Percentiles rank a stretch among this genome's conserved stretches.
phyloP scores from a whole-genome alignment of 306 rosid genomes.

The cucumber (Cucumis sativus) region Cucumber_9930_V3 NC_026657.2:7846001-7846500 shows the following conservation, averaged over 20 bases:
- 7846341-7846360: conserved; percentile 33
- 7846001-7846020: conserved; percentile 88
- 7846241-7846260: conserved; percentile 77
- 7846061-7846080: conserved; percentile 65
- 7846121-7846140: conserved; percentile 37
- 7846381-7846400: conserved; percentile 17
- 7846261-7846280: conserved; percentile 77
- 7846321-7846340: conserved; percentile 37
- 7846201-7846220: conserved; percentile 84
- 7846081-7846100: conserved; percentile 71
- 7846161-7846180: conserved; percentile 16
- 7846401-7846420: not conserved
- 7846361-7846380: conserved; percentile 13
- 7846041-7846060: conserved; percentile 70
- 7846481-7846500: not conserved
- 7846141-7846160: conserved; percentile 12
- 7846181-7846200: conserved; percentile 48
- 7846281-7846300: conserved; percentile 94
- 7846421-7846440: conserved; percentile 4
- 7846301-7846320: conserved; percentile 99
- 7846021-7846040: conserved; percentile 67
- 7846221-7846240: conserved; percentile 95
- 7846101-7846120: conserved; percentile 73
- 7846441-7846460: not conserved
- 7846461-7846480: not conserved